These are phyloP conservation scores for Chaetomium strumarium DNA, from an alignment of 2,329 filamentous ascomycete species.

Conservation along the genomic window DNA sequence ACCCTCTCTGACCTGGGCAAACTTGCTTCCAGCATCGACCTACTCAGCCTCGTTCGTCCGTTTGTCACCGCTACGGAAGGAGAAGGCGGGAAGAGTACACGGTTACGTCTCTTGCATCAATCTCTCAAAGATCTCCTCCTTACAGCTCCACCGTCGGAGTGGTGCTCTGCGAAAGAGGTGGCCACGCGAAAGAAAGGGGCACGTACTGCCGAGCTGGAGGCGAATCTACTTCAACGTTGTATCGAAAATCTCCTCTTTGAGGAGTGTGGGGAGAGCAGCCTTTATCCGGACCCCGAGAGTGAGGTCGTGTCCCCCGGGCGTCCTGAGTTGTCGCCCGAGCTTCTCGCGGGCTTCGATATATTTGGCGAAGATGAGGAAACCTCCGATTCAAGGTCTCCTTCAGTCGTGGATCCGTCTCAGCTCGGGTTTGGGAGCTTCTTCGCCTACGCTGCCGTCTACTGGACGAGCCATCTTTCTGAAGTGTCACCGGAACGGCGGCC, in stretches of 20 bases:
- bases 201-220: neutral
- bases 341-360: neutral
- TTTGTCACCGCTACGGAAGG: neutral
- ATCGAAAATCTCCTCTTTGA: neutral
- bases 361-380: neutral
- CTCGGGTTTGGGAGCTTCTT: neutral
- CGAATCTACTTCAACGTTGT: neutral
- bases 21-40: neutral
- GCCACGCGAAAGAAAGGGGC: neutral
- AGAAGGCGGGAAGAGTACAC: neutral
- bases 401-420: neutral
- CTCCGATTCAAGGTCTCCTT: neutral
- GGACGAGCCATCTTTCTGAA: neutral
- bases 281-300: neutral
- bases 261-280: neutral
- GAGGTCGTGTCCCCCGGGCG: neutral
- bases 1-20: neutral
- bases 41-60: neutral
- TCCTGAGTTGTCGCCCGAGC: too few species aligned
- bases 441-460: neutral
- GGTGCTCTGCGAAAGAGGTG: neutral
- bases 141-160: neutral
- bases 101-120: neutral
- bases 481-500: neutral
- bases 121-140: conserved; percentile 4